Percentiles rank a stretch among this genome's conserved stretches.
Evolutionary conservation across 306 rosid genomes (phyloP).

Genomic region (Senna siamea): DNA sequence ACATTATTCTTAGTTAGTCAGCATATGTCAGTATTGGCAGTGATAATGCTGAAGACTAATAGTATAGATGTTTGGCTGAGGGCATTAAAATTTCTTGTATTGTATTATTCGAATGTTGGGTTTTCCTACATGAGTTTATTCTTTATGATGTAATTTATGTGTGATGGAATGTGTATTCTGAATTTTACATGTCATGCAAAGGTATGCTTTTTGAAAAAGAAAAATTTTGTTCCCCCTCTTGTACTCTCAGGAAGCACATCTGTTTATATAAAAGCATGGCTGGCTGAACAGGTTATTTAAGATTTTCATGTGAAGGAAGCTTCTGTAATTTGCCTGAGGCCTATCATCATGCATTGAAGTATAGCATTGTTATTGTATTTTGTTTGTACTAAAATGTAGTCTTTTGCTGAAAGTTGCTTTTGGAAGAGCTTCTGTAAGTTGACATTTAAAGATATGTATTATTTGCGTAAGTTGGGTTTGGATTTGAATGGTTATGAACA

Average conservation of each 20-base stretch:
- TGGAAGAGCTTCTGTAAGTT: neutral
- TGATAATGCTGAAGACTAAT: neutral
- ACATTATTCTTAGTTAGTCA: neutral
- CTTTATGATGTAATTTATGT: neutral
- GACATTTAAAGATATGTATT: neutral
- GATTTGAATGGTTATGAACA: neutral
- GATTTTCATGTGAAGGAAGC: neutral
- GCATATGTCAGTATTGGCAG: neutral
- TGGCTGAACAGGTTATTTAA: neutral
- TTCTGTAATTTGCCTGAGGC: neutral
- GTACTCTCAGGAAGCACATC: neutral
- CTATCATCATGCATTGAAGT: neutral
- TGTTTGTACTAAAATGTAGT: neutral
- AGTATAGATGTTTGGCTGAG: neutral
- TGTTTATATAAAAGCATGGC: neutral
- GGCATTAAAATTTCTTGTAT: neutral
- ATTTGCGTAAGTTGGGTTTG: neutral
- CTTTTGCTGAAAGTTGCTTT: neutral
- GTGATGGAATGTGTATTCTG: neutral
- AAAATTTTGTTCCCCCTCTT: too few relatives aligned
- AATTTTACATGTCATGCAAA: neutral
- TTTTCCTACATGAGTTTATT: neutral
- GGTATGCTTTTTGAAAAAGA: neutral
- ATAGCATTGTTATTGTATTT: too few relatives aligned
- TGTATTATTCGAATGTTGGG: neutral